Percentiles rank a stretch among this genome's conserved stretches.
These are phyloP conservation scores for Parietichytrium sp. DNA, from an alignment of 108 stramenopile species.

Conservation along the genomic window DNA sequence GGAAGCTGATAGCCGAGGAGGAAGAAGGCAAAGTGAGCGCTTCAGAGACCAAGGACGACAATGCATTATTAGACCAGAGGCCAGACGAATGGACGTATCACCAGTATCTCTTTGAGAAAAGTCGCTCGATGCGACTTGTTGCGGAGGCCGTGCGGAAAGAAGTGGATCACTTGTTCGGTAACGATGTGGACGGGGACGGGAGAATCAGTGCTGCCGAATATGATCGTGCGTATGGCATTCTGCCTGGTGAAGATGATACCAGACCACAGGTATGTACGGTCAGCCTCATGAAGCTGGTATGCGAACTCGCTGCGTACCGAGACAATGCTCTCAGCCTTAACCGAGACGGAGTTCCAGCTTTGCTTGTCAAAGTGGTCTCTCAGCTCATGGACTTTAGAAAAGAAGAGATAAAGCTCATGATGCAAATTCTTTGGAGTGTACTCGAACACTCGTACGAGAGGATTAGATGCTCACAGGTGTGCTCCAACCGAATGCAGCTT, in stretches of 20 bases:
- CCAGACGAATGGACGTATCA: too few relatives aligned
- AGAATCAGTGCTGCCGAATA: slow-evolving; percentile 7
- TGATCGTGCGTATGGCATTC: background rate
- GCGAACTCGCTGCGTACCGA: slow-evolving; percentile 5
- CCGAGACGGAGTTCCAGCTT: background rate
- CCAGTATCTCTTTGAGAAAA: background rate
- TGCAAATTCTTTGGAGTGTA: slow-evolving; percentile 34
- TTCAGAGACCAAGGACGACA: too few relatives aligned
- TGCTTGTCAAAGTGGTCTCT: slow-evolving; percentile 27
- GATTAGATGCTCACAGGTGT: background rate
- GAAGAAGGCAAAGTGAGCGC: too few relatives aligned
- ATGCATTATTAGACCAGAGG: too few relatives aligned
- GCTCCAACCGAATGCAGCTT: slow-evolving; percentile 14
- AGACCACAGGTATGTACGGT: background rate
- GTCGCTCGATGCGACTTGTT: background rate
- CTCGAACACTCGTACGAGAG: slow-evolving; percentile 19
- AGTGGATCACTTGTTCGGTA: background rate
- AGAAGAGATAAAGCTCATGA: background rate
- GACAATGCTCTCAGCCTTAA: slow-evolving; percentile 11
- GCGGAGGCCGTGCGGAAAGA: background rate
- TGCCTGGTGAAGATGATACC: too few relatives aligned
- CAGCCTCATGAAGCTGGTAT: slow-evolving; percentile 19
- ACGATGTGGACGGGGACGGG: slow-evolving; percentile 26
- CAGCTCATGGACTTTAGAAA: slow-evolving; percentile 19
- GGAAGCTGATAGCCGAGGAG: too few relatives aligned